These are phyloP conservation scores for Fusarium sp. DNA, from an alignment of 2,329 filamentous ascomycete species.

Conservation along the genomic window DNA sequence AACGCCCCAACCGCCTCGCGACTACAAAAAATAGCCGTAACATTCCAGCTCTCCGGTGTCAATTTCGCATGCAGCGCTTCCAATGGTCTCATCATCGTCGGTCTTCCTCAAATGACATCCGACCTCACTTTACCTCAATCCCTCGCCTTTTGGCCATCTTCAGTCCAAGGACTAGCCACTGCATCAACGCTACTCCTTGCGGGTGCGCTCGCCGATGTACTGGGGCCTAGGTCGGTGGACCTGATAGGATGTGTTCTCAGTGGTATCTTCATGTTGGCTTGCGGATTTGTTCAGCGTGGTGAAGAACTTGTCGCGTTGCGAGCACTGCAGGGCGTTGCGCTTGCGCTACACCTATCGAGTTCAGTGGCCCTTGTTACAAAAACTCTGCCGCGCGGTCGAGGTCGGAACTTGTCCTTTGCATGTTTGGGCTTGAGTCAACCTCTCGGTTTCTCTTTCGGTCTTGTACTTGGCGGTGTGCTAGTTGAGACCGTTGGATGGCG, in stretches of 20 bases:
- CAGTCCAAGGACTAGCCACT: conserved; percentile 54
- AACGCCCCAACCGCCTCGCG: conserved; percentile 14
- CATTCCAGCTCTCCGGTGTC: conserved; percentile 45
- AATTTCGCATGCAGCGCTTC: conserved; percentile 46
- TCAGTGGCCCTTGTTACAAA: conserved; percentile 55
- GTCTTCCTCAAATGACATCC: conserved; percentile 58
- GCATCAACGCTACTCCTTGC: conserved; percentile 57
- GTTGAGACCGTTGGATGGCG: conserved; percentile 65
- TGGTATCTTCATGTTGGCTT: conserved; percentile 52
- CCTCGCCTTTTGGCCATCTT: conserved; percentile 59
- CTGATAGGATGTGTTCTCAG: conserved; percentile 53
- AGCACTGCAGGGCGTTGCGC: conserved; percentile 58
- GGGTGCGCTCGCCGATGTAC: conserved; percentile 57
- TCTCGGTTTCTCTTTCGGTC: conserved; percentile 65
- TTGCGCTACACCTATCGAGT: conserved; percentile 55
- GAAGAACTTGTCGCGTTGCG: conserved; percentile 57
- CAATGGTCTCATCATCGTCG: conserved; percentile 55
- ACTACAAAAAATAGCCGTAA: conserved; percentile 40
- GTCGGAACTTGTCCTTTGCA: conserved; percentile 59
- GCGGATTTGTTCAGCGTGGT: conserved; percentile 50
- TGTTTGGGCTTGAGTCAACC: conserved; percentile 63
- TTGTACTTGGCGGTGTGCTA: conserved; percentile 65
- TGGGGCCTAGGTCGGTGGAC: conserved; percentile 54
- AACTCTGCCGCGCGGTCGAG: conserved; percentile 51
- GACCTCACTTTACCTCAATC: conserved; percentile 53